Percentiles rank a stretch among this genome's conserved stretches.
These are phyloP conservation scores for Chlamydomonas reinhardtii DNA, from an alignment of 163 green algal species.

Conservation along the genomic window DNA sequence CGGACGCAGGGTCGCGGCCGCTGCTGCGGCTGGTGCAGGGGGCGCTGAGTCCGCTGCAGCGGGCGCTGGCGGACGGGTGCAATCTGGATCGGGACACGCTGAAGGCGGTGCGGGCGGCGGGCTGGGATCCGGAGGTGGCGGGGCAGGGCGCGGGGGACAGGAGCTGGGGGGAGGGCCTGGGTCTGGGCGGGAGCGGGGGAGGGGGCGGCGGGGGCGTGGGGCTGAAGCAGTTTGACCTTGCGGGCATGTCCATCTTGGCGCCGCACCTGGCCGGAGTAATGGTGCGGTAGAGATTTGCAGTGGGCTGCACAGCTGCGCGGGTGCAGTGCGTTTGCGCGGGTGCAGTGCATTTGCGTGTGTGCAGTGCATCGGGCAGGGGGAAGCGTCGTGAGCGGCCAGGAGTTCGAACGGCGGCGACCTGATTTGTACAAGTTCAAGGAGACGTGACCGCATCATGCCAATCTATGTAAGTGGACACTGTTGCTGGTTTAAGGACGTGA, in stretches of 20 bases:
- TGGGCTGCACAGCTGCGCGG: too few species aligned
- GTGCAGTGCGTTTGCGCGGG: too few species aligned
- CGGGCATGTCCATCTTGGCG: constrained; percentile 57
- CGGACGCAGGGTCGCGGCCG: constrained; percentile 11
- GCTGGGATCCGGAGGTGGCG: constrained; percentile 6
- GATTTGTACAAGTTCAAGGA: too few species aligned
- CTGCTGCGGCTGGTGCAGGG: constrained; percentile 68
- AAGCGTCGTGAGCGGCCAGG: too few species aligned
- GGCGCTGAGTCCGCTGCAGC: constrained; percentile 81
- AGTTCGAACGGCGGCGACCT: too few species aligned
- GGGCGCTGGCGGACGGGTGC: constrained; percentile 81
- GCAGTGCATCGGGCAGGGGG: too few species aligned
- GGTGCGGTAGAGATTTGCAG: neutral
- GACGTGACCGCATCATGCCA: too few species aligned
- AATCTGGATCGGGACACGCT: constrained; percentile 78
- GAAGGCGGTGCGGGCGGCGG: constrained; percentile 50
- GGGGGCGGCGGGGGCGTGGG: neutral
- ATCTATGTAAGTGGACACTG: too few species aligned
- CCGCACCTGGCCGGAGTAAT: constrained; percentile 65
- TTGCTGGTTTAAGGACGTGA: too few species aligned
- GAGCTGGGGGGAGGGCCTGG: neutral
- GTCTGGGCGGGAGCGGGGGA: too few species aligned
- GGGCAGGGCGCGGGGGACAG: too few species aligned
- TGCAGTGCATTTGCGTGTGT: too few species aligned
- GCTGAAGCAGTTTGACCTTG: constrained; percentile 56